A percentile compares a stretch with the other conserved stretches of the same genome.
Evolutionary conservation across 345 rosid genomes (phyloP).

Genomic region (Fremontodendron californicum): DNA sequence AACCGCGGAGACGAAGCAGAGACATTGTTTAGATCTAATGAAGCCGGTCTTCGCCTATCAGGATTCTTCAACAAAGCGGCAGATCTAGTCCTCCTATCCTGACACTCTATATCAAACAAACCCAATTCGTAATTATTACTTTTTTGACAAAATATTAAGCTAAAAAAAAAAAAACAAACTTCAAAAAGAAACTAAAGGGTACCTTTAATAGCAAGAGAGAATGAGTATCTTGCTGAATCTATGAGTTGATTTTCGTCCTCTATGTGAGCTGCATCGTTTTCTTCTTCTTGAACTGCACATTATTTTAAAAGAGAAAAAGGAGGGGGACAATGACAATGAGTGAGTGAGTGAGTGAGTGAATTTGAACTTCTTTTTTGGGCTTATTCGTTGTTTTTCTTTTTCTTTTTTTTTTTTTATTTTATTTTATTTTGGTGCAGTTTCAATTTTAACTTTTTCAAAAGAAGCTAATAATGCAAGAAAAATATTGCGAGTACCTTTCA

Average conservation of each 20-base stretch:
- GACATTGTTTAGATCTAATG: conserved; percentile 71
- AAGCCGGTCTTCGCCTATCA: conserved; percentile 66
- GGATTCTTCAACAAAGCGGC: conserved; percentile 53
- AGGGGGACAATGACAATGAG: not conserved
- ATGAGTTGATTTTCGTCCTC: conserved; percentile 45
- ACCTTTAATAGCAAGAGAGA: conserved; percentile 88
- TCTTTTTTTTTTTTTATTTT: too few species aligned
- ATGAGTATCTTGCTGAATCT: conserved; percentile 80
- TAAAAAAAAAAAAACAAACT: not conserved
- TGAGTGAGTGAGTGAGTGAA: conserved; percentile 22
- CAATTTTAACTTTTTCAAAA: conserved; percentile 17
- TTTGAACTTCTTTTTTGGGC: conserved; percentile 15
- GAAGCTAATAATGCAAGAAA: conserved; percentile 10
- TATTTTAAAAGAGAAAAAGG: conserved; percentile 23
- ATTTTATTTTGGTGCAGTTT: conserved; percentile 9
- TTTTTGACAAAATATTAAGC: not conserved
- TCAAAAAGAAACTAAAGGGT: not conserved
- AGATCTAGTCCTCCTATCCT: conserved; percentile 73
- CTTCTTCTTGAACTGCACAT: conserved; percentile 49
- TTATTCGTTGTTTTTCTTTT: conserved; percentile 7
- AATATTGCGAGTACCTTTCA: conserved; percentile 44
- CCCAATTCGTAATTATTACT: not conserved
- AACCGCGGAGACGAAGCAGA: conserved; percentile 57
- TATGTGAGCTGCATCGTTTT: conserved; percentile 27
- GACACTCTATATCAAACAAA: conserved; percentile 47